Base-by-base conservation (phyloP, 2,329 filamentous ascomycete species). In the Colletotrichum tropicicola region DNA sequence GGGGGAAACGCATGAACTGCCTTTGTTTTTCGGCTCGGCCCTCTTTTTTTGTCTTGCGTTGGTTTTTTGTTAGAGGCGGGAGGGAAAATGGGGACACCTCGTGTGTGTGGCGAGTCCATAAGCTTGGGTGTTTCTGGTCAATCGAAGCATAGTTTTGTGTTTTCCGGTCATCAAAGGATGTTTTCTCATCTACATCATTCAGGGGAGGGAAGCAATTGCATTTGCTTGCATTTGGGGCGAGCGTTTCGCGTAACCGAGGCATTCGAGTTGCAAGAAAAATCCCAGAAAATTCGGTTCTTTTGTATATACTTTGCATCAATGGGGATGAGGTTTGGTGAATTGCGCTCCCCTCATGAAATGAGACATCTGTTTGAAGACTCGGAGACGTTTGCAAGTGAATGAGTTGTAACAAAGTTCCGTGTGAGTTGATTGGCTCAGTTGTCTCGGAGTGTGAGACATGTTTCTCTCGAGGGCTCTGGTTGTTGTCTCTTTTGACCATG, bases 271-370 rank as follows among this genome's bases (percentile, higher is more conserved):
- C 23, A 15, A 51, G 23, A 32, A 55, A 48, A 25, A 39, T 27
- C 43, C 49, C 53, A 21, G 43, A 61, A 61, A 55, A 17, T 23
- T 55, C 49, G 30, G 30, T 65, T 60, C 49, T 66, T 59, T 32
- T 65, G 47, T 66, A 62, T 19, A 62, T 57, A 57, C 30, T 47
- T 49, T 52, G 48, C 47, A 51, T 56, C 43, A 59, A 67, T 67
- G 63, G 58, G 63, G 58, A 68, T 56, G 63, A 57, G 66, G 63
- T 63, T 68, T 68, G 66, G 64, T 54, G 64, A 57, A 55, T 28
- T 57, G 32, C 32, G 21, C 37, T 51, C 32, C 9, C 15, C 17
- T 41, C 45, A 25, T 49, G 51, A 35, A 25, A 35, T 37, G n/a
- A n/a, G n/a, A n/a, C n/a, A n/a, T n/a, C n/a, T n/a, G n/a, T n/a